Conservation (phyloP, 1,284 basidiomycete genomes). For the Porogramme epimiltina region DNA sequence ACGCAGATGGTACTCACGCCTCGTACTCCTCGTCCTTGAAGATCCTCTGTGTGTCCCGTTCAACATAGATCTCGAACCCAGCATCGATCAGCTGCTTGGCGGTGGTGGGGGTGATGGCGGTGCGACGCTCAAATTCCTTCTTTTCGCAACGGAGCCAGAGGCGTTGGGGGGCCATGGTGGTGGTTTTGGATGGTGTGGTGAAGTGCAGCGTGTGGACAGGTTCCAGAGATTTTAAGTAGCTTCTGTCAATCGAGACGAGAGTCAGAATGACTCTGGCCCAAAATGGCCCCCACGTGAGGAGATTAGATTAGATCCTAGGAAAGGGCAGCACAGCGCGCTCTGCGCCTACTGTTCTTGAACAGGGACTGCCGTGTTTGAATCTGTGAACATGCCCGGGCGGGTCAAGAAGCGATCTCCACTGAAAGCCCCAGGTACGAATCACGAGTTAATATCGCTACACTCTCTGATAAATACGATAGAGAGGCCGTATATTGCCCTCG, state of each 20-base stretch:
- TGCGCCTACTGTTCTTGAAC: background rate
- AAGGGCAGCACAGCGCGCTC: background rate
- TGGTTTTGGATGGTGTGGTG: slow-evolving; percentile 12
- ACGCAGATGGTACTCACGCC: slow-evolving; percentile 57
- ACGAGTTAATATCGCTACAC: background rate
- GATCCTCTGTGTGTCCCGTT: slow-evolving; percentile 93
- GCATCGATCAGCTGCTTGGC: slow-evolving; percentile 89
- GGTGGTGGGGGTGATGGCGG: slow-evolving; percentile 92
- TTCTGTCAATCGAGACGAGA: slow-evolving; percentile 8
- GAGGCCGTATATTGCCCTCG: slow-evolving; percentile 73
- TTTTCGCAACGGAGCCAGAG: slow-evolving; percentile 96
- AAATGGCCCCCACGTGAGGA: slow-evolving; percentile 12
- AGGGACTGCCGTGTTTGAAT: background rate
- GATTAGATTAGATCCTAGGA: slow-evolving; percentile 17
- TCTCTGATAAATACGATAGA: slow-evolving; percentile 40
- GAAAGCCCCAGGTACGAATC: slow-evolving; percentile 27
- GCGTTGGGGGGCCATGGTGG: slow-evolving; percentile 36
- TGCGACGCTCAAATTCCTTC: slow-evolving; percentile 91
- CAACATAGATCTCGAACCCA: slow-evolving; percentile 92
- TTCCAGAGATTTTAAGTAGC: background rate
- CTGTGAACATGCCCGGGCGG: slow-evolving; percentile 14
- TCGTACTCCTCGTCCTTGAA: slow-evolving; percentile 96
- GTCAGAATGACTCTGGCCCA: slow-evolving; percentile 23
- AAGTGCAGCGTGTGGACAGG: background rate
- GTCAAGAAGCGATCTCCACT: slow-evolving; percentile 32